A percentile compares a stretch with the other conserved stretches of the same genome.
These are phyloP conservation scores for Cylindrodendrum hubeiense DNA, from an alignment of 2,329 filamentous ascomycete species.

Conservation along the genomic window DNA sequence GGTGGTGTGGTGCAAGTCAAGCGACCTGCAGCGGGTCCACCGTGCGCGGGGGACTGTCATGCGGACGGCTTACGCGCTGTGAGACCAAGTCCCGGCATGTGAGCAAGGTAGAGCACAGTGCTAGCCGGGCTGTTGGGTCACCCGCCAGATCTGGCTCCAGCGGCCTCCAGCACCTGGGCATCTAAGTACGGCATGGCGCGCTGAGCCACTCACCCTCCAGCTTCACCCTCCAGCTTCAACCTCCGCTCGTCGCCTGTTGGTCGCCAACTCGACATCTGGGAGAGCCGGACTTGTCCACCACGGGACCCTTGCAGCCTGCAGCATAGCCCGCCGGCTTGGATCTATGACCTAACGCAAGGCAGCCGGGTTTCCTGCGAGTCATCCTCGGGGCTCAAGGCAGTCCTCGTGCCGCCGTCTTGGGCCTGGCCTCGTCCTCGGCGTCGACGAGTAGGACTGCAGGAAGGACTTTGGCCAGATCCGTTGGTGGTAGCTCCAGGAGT, in stretches of 20 bases:
- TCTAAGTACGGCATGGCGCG: too few relatives aligned
- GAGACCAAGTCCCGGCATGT: background rate
- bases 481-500: background rate
- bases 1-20: slow-evolving; percentile 29
- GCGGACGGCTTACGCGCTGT: background rate
- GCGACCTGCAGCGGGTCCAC: slow-evolving; percentile 30
- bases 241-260: background rate
- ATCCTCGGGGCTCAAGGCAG: background rate
- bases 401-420: too few relatives aligned
- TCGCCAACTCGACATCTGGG: background rate
- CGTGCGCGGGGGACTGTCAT: slow-evolving; percentile 17
- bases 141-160: slow-evolving; percentile 7
- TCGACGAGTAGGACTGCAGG: background rate
- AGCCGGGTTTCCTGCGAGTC: background rate
- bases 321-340: slow-evolving; percentile 10
- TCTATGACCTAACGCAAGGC: slow-evolving; percentile 13
- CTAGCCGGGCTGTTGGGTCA: slow-evolving; percentile 17
- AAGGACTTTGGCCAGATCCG: background rate
- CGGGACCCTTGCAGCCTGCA: slow-evolving; percentile 11
- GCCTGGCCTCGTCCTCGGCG: too few relatives aligned
- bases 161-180: slow-evolving; percentile 26
- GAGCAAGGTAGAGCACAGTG: slow-evolving; percentile 15
- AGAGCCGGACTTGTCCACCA: background rate
- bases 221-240: background rate
- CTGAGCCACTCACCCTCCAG: background rate